Evolutionary conservation across 2,329 filamentous ascomycete species (phyloP), one percentile per base, ranked within the genome.

Genomic region (Aspergillus neoniger): DNA sequence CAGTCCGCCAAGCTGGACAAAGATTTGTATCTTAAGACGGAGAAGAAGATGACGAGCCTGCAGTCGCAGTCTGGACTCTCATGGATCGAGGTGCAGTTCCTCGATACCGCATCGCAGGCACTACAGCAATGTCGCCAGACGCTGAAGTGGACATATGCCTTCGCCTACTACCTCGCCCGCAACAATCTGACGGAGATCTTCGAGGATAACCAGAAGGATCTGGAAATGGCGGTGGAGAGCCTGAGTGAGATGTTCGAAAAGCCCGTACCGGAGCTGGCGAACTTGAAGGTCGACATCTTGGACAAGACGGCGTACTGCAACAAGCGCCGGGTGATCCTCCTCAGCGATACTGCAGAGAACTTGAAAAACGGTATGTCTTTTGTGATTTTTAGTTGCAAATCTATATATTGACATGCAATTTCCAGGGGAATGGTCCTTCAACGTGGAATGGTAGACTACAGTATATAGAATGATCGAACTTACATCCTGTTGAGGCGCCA

Each of bases 181-280:
- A 98, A 97, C 82, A 98, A 99, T 72, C 81, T 95, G 58, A 98
- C 95, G 0, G 91, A 94, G 73, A 98, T 99, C 57, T 99, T 99
- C 62, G 95, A 99, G 76, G 93, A 98, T 76, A 99, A 99, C 75
- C 95, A 99, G 72, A 96, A 96, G 77, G 95, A 99, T 74, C 80
- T 99, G 23, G 95, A 99, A 77, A 90, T 99, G 87, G 94, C 95
- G 0, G 95, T 98, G 0, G 95, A 99, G 80, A 93, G 91, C 59
- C 80, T 99, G 65, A 96, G 92, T n/a, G 93, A 96, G 77, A 96
- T 99, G 92, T 99, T 99, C 67, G 95, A 99, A 83, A 97, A 96
- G 81, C 92, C 93, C 0, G 91, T 94, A n/a, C 81, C 87, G 43
- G 92, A 97, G 70, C 82, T 99, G 17, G 86, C 91, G 4, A 86